Evolutionary conservation across 2,329 filamentous ascomycete species (phyloP).

Genomic region (Calonectria ilicicola): DNA sequence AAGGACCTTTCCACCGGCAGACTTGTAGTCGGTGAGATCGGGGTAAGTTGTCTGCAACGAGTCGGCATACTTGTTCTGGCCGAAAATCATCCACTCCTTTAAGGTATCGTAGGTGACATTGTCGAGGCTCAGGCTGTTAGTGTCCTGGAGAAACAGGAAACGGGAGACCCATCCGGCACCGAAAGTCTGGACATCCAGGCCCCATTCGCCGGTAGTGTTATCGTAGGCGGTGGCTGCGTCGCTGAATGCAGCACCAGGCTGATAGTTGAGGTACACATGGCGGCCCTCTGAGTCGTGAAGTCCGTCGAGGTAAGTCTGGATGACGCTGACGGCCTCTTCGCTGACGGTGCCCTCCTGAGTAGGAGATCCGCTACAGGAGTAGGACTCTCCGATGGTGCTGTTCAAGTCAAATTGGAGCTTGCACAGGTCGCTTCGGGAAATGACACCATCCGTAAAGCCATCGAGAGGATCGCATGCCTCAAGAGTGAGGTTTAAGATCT

Average conservation of each 20-base stretch:
- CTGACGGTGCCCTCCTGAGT: constrained; percentile 50
- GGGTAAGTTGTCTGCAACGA: constrained; percentile 66
- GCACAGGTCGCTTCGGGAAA: constrained; percentile 31
- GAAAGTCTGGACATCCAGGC: constrained; percentile 42
- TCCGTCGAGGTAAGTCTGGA: constrained; percentile 49
- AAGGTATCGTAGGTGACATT: constrained; percentile 65
- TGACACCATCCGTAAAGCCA: constrained; percentile 13
- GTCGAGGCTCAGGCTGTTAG: constrained; percentile 52
- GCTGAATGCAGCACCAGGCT: constrained; percentile 45
- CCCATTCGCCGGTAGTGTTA: constrained; percentile 45
- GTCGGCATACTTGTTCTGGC: constrained; percentile 60
- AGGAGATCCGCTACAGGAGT: constrained; percentile 46
- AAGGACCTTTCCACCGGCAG: constrained; percentile 64
- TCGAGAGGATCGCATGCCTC: constrained; percentile 19
- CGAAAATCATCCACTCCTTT: constrained; percentile 62
- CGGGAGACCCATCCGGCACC: constrained; percentile 53
- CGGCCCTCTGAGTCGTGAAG: constrained; percentile 50
- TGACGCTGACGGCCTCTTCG: constrained; percentile 46
- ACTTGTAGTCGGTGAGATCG: constrained; percentile 62
- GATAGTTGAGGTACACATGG: constrained; percentile 51
- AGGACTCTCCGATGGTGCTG: constrained; percentile 45
- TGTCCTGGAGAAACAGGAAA: constrained; percentile 52
- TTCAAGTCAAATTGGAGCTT: constrained; percentile 47
- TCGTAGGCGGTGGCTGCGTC: constrained; percentile 51
- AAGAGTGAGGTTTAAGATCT: constrained; percentile 19